phyloP scores from a whole-genome alignment of 805 yeast genomes.

The Sugiyamaella smithiae region DNA sequence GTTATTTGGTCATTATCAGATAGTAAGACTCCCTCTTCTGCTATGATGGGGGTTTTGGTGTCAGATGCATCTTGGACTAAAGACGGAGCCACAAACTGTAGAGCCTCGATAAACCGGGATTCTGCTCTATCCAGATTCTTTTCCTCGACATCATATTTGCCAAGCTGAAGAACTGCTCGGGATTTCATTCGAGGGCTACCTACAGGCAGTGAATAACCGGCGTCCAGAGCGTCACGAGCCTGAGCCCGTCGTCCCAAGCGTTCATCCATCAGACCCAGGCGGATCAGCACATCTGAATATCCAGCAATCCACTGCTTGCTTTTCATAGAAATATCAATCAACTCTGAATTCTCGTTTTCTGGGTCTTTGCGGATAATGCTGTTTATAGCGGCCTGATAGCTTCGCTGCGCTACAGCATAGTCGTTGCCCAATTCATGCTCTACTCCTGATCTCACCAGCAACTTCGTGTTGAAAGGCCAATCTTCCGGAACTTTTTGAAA shows the following conservation, averaged over 20 bases:
- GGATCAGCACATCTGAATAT: constrained; percentile 33
- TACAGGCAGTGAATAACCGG: constrained; percentile 28
- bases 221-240: constrained; percentile 28
- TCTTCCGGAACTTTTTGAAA: constrained; percentile 24
- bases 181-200: constrained; percentile 28
- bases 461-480: constrained; percentile 21
- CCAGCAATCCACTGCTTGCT: constrained; percentile 33
- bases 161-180: constrained; percentile 26
- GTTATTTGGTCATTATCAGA: constrained; percentile 15
- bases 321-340: constrained; percentile 25
- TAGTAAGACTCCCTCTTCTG: constrained; percentile 8
- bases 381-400: constrained; percentile 26
- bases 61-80: neutral
- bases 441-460: constrained; percentile 21
- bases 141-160: constrained; percentile 7
- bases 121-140: constrained; percentile 7
- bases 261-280: constrained; percentile 29
- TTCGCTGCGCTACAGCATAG: constrained; percentile 18
- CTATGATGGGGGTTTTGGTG: neutral
- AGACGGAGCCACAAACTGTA: constrained; percentile 10
- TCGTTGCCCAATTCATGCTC: constrained; percentile 17
- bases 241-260: constrained; percentile 21
- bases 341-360: neutral
- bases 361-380: constrained; percentile 22
- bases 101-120: constrained; percentile 3